Conservation (phyloP, 768 basidiomycete genomes). For the Mycena amicta region DNA sequence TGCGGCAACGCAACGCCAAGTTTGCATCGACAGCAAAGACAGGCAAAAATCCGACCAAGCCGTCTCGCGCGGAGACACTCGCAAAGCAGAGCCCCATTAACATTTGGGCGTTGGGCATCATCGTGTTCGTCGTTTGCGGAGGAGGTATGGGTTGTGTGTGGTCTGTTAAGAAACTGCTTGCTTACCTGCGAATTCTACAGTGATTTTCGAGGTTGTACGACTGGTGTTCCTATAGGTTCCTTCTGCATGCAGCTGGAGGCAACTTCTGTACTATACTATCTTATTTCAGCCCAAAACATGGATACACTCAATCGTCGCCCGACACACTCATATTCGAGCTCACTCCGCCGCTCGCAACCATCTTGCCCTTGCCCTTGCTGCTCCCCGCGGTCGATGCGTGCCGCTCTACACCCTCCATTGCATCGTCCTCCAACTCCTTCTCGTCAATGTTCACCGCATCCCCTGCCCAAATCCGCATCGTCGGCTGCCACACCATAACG, state of each 20-base stretch:
- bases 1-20: conserved; percentile 78
- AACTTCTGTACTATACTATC: conserved; percentile 3
- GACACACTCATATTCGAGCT: conserved; percentile 59
- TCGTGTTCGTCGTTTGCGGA: conserved; percentile 78
- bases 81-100: conserved; percentile 76
- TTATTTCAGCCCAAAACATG: neutral
- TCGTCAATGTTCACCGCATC: conserved; percentile 85
- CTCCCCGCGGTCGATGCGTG: conserved; percentile 32
- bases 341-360: conserved; percentile 43
- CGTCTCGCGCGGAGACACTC: conserved; percentile 70
- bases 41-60: conserved; percentile 77
- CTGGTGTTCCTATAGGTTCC: conserved; percentile 69
- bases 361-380: conserved; percentile 38
- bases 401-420: conserved; percentile 79
- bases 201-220: conserved; percentile 72
- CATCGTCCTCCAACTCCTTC: conserved; percentile 80
- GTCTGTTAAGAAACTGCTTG: neutral
- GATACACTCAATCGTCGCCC: conserved; percentile 46
- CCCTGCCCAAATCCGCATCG: conserved; percentile 90
- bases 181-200: conserved; percentile 37
- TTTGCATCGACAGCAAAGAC: conserved; percentile 73
- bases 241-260: no score
- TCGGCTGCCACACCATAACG: conserved; percentile 97
- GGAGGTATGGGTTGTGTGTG: conserved; percentile 75
- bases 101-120: conserved; percentile 70